Evolutionary conservation across 129 eudicot genomes (phyloP).

Genomic region (Pittosporum tobira): DNA sequence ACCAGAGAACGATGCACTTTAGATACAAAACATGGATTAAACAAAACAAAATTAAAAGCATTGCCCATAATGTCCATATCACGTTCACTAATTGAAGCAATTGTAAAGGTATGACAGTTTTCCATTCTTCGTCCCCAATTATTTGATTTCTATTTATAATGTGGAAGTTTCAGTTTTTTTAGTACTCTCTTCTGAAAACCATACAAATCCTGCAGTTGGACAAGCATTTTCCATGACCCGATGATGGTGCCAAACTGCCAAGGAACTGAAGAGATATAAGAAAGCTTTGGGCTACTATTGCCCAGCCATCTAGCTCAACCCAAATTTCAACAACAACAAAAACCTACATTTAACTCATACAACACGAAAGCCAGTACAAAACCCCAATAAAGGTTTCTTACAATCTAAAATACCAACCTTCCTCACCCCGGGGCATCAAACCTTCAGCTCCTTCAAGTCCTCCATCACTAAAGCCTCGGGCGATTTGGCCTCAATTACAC

Average conservation of each 20-base stretch:
- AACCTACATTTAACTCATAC: slow-evolving; percentile 17
- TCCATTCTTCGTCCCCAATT: too few relatives aligned
- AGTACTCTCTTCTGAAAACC: slow-evolving; percentile 2
- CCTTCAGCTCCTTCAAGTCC: slow-evolving; percentile 30
- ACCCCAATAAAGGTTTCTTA: slow-evolving; percentile 10
- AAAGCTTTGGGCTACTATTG: too few relatives aligned
- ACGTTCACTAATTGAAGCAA: too few relatives aligned
- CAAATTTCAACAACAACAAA: slow-evolving; percentile 12
- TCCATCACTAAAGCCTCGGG: slow-evolving; percentile 15
- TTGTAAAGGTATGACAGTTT: too few relatives aligned
- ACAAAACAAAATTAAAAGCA: too few relatives aligned
- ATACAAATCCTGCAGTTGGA: not conserved
- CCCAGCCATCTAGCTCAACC: not conserved
- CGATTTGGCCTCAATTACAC: not conserved
- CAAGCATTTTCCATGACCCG: slow-evolving; percentile 4
- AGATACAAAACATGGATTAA: too few relatives aligned
- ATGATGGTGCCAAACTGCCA: slow-evolving; percentile 3
- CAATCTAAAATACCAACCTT: slow-evolving; percentile 8
- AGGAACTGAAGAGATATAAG: not conserved
- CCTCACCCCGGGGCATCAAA: slow-evolving; percentile 17
- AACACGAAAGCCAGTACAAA: slow-evolving; percentile 13
- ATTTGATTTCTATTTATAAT: too few relatives aligned
- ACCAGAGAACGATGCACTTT: too few relatives aligned
- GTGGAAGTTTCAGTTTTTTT: too few relatives aligned
- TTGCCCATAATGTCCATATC: too few relatives aligned